phyloP scores from a whole-genome alignment of 2,329 filamentous ascomycete species.

The Trichoderma sp. region DNA sequence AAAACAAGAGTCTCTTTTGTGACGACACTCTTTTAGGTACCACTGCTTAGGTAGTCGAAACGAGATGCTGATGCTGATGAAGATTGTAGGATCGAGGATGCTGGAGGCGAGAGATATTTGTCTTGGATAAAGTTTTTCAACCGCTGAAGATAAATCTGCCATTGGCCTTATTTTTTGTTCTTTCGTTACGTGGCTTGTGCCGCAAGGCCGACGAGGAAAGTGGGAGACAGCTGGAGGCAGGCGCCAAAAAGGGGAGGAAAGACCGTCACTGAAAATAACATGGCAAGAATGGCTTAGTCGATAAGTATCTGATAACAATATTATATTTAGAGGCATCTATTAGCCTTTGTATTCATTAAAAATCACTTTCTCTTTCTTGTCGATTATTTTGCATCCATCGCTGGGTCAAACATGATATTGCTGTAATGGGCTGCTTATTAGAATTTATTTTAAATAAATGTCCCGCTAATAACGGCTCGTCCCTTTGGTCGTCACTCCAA shows the following conservation, averaged over 20 bases:
- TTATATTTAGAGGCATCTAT: neutral
- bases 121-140: neutral
- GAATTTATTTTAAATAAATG: neutral
- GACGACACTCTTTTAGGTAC: neutral
- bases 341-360: neutral
- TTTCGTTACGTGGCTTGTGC: neutral
- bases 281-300: neutral
- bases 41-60: neutral
- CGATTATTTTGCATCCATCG: neutral
- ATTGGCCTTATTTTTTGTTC: neutral
- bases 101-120: neutral
- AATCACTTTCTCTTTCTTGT: neutral
- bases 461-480: slow-evolving; percentile 9
- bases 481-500: slow-evolving; percentile 1
- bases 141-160: neutral
- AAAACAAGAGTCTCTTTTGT: neutral
- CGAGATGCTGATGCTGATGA: neutral
- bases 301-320: neutral
- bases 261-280: neutral
- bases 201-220: neutral
- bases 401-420: neutral
- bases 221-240: neutral
- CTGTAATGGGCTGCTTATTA: neutral
- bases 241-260: neutral
- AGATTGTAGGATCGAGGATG: neutral